phyloP scores from a whole-genome alignment of 768 basidiomycete species.

The Pleurotus giganteus region DNA sequence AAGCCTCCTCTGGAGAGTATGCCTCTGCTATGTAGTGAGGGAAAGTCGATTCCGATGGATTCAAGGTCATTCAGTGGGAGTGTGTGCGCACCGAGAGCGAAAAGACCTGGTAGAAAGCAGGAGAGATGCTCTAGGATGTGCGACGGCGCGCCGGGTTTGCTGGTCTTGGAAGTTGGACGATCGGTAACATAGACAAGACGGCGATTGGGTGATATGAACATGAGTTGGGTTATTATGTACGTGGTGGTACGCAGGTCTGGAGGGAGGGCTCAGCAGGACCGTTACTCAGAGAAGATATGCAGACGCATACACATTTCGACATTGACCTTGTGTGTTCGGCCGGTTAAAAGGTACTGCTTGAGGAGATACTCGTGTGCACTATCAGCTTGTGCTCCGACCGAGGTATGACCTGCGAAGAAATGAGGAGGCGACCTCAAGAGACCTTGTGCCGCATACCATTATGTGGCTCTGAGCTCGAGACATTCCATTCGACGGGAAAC shows the following conservation, averaged over 20 bases:
- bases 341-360: slow-evolving; percentile 70
- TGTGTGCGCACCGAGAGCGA: slow-evolving; percentile 67
- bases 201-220: slow-evolving; percentile 66
- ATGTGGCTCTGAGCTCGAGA: slow-evolving; percentile 41
- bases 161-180: slow-evolving; percentile 23
- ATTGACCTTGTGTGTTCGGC: slow-evolving; percentile 54
- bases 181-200: slow-evolving; percentile 71
- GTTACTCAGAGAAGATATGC: neutral
- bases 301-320: slow-evolving; percentile 62
- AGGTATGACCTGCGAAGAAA: slow-evolving; percentile 36
- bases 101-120: slow-evolving; percentile 74
- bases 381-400: slow-evolving; percentile 67
- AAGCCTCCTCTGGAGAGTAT: neutral
- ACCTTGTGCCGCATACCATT: slow-evolving; percentile 40
- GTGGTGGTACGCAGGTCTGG: slow-evolving; percentile 62
- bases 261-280: slow-evolving; percentile 2
- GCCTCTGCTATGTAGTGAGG: neutral
- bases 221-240: slow-evolving; percentile 58
- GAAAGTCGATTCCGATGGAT: slow-evolving; percentile 43
- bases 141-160: slow-evolving; percentile 31
- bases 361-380: slow-evolving; percentile 79
- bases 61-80: slow-evolving; percentile 56
- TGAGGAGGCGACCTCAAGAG: neutral
- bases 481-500: slow-evolving; percentile 60
- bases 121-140: slow-evolving; percentile 71